Base-by-base conservation (phyloP, 768 basidiomycete species). In the Rhodotorula sphaerocarpa region DNA sequence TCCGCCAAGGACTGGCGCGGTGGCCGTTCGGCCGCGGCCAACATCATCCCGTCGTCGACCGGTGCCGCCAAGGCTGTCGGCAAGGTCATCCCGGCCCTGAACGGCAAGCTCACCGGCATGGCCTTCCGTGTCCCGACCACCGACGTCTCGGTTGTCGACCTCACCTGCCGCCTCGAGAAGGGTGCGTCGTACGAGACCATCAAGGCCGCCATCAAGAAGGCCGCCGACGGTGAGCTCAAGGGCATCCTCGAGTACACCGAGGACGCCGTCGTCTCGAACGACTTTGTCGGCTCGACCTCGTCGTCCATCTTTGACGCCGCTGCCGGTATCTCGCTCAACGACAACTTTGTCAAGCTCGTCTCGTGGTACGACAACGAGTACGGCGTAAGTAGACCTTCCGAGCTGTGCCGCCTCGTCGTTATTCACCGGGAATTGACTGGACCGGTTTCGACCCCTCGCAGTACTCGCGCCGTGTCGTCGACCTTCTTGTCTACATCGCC, bases 11-110 rank as follows among this genome's bases (percentile, higher is more conserved):
- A 93, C 80, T 93, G 90, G 90, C 88, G 90, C 76, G 90, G 90
- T 75, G 90, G 90, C 69, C 93, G 93, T 79, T 84, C 85, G 73
- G 90, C 92, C 70, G 86, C 85, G 78, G 87, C 87, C 81, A 99
- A 99, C 84, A 96, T 99, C 80, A 99, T 99, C 75, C 93, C 93
- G 53, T 95, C 92, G 28, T 93, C 92, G 71, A 96, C 93, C 31
- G 93, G 93, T 79, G 93, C 93, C 69, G 93, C 93, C 77, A 99
- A 97, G 75, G 76, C 72, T 30, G 71, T 73, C 66, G 67, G 70
- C 59, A 71, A 70, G 66, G 71, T 99, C 78, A 96, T 97, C 76
- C 93, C 93, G 63, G 76, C 78, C 54, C 83, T 99, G 71, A 95
- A 96, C 79, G 93, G 93, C 79, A 97, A 96, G 81, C 85, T 99